Conservation (phyloP, 2,329 filamentous ascomycete genomes). For the Monosporascus sp. region DNA sequence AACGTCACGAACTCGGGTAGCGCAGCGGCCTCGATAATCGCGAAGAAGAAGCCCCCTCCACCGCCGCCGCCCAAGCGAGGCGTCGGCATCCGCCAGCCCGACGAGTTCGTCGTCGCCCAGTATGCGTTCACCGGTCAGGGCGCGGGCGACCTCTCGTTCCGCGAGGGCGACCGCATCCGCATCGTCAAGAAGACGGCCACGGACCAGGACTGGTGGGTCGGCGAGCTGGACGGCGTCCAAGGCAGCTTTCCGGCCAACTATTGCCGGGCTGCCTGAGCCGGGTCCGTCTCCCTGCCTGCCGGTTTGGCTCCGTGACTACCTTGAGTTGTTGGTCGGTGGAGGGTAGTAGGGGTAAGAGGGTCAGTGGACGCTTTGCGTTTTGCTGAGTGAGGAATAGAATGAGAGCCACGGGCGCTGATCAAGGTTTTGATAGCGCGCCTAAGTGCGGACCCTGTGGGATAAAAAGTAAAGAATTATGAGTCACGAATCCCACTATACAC, state of each 20-base stretch:
- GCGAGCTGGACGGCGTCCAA: constrained; percentile 62
- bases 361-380: neutral
- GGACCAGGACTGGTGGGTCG: constrained; percentile 85
- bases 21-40: constrained; percentile 22
- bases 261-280: constrained; percentile 41
- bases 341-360: neutral
- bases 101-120: constrained; percentile 63
- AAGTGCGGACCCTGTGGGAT: too few species aligned
- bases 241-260: constrained; percentile 85
- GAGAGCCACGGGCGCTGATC: too few species aligned
- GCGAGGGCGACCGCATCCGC: constrained; percentile 70
- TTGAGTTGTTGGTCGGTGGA: neutral
- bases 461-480: too few species aligned
- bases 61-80: constrained; percentile 60
- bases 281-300: neutral
- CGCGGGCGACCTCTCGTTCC: constrained; percentile 66
- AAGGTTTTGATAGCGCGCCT: too few species aligned
- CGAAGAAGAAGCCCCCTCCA: constrained; percentile 72
- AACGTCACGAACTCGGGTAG: neutral
- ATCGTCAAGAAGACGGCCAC: constrained; percentile 75
- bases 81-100: constrained; percentile 39
- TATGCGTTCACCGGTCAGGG: constrained; percentile 71
- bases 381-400: too few species aligned
- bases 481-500: too few species aligned
- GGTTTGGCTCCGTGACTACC: neutral